Evolutionary conservation across 805 yeast genomes (phyloP).

Genomic region (Hagleromyces aurorensis): DNA sequence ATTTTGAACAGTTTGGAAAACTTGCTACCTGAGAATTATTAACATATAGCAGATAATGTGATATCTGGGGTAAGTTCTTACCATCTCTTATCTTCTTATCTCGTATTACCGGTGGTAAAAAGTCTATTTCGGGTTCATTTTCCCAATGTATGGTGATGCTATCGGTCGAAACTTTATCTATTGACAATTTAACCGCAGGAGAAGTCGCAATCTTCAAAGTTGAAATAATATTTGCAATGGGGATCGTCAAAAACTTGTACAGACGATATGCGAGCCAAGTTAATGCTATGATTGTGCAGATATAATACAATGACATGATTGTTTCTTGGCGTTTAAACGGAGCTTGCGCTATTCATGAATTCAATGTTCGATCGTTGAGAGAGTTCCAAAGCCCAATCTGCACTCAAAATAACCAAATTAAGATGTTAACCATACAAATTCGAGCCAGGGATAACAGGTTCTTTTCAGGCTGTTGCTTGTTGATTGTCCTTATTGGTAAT

Average conservation of each 20-base stretch:
- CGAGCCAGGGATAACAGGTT: too few relatives aligned
- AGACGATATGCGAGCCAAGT: conserved; percentile 26
- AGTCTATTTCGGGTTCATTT: conserved; percentile 24
- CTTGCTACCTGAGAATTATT: conserved; percentile 26
- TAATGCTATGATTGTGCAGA: conserved; percentile 11
- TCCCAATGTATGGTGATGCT: conserved; percentile 31
- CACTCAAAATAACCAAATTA: too few relatives aligned
- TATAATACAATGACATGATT: too few relatives aligned
- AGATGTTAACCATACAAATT: too few relatives aligned
- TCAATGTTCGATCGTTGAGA: too few relatives aligned
- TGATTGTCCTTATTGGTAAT: too few relatives aligned
- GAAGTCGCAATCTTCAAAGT: conserved; percentile 26
- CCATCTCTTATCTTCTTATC: conserved; percentile 1
- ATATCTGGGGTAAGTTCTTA: conserved; percentile 11
- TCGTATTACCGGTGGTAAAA: too few relatives aligned
- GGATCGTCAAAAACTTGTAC: conserved; percentile 24
- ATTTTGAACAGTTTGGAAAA: conserved; percentile 25
- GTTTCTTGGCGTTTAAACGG: too few relatives aligned
- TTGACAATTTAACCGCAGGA: conserved; percentile 29
- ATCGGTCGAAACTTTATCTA: conserved; percentile 25
- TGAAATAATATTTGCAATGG: conserved; percentile 24
- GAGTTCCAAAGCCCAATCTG: too few relatives aligned
- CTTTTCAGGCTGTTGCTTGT: too few relatives aligned
- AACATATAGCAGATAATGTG: conserved; percentile 26
- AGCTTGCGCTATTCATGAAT: too few relatives aligned